A percentile compares a stretch with the other conserved stretches of the same genome.
Evolutionary conservation across 2,329 filamentous ascomycete species (phyloP).

Genomic region (Macrophomina pseudophaseolina): DNA sequence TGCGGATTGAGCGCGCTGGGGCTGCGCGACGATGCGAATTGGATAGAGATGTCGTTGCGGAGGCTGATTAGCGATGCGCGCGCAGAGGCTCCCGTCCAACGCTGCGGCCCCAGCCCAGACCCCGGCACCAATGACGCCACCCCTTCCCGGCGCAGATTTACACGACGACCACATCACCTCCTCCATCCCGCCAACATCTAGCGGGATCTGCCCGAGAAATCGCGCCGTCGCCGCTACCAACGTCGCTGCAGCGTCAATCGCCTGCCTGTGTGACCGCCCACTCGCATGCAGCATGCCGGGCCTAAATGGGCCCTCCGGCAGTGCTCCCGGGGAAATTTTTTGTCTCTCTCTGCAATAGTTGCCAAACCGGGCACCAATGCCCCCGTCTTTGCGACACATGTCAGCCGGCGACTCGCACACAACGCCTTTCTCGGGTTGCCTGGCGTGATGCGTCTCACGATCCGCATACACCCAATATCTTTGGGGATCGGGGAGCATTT

Average conservation of each 20-base stretch:
- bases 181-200: background rate
- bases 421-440: too few relatives aligned
- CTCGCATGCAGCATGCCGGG: background rate
- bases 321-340: too few relatives aligned
- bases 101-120: slow-evolving; percentile 8
- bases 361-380: too few relatives aligned
- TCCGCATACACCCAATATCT: too few relatives aligned
- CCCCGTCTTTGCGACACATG: background rate
- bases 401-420: background rate
- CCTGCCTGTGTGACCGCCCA: slow-evolving; percentile 1
- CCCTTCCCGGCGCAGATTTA: slow-evolving; percentile 4
- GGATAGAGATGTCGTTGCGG: slow-evolving; percentile 1
- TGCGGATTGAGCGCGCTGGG: slow-evolving; percentile 6
- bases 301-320: background rate
- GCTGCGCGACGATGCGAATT: background rate
- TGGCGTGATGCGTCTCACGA: too few relatives aligned
- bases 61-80: slow-evolving; percentile 6
- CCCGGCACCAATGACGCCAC: slow-evolving; percentile 18
- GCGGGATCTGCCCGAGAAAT: background rate
- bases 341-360: too few relatives aligned
- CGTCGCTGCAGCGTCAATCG: slow-evolving; percentile 1
- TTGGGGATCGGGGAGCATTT: too few relatives aligned
- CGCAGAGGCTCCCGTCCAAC: background rate
- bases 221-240: slow-evolving; percentile 6
- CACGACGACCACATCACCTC: background rate